Base-by-base conservation (phyloP, 2,329 filamentous ascomycete species). In the Penicillium sp. region DNA sequence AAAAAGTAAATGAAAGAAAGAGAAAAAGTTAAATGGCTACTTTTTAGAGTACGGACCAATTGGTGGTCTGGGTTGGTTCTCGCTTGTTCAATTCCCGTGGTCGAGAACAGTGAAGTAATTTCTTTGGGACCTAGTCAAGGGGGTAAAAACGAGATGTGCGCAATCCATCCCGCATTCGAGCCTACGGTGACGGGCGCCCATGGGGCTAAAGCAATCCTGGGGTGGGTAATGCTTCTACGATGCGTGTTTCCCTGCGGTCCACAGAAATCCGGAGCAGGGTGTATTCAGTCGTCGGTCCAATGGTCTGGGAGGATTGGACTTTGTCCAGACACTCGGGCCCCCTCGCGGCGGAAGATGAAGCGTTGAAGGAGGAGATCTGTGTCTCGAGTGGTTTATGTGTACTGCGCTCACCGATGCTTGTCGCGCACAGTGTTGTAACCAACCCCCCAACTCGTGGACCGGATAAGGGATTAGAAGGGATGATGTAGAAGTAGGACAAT, bases 401-500 rank as follows among this genome's bases (percentile, higher is more conserved):
- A 38, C 10, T 16, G 16, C 23, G 24, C 41, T 28, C 21, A 42
- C 41, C 24, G 21, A 6, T 26, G 41, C n/a, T 26, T 42, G 41
- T 28, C 24, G 24, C 24, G 24, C 41, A 12, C 12, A 21, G 10
- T 13, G 3, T 39, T 9, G 34, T 16, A 38, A 18, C 4, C 12
- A 29, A 21, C 36, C 36, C 18, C 18, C 36, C 9, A 39, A 18
- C 21, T 23, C 28, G 13, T 39, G 16, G 16, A 8, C 16, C 16
- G 4, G 16, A 4, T 18, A 13, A 21, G 18, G 2, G 34, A 39
- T 21, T 9, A 21, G 36, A 23, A 6, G 10, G 10, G 36, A 39
- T 42, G 41, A 42, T 42, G 21, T 42, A 15, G 41, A 38, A 21
- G 59, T 60, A 42, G 47, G 57, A 63, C 53, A 52, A 47, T 53